These are phyloP conservation scores for Tetrapyrgos nigripes DNA, from an alignment of 1,284 basidiomycete species.

Conservation along the genomic window DNA sequence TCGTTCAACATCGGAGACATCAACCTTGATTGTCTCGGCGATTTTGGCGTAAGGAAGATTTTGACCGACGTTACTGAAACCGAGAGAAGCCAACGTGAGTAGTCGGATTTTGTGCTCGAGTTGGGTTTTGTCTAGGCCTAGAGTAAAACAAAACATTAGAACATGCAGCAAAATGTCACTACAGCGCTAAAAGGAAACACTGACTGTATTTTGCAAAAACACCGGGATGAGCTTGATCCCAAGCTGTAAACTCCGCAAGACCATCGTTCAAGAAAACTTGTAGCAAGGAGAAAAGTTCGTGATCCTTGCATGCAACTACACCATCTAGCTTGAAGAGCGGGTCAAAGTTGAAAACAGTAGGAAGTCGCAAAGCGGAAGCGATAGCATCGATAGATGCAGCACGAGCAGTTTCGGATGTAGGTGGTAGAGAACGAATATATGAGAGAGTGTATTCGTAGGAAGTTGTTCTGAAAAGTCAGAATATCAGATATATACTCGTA, in stretches of 20 bases:
- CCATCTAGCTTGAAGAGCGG: conserved; percentile 80
- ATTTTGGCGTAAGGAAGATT: conserved; percentile 81
- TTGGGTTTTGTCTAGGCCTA: conserved; percentile 59
- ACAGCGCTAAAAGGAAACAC: conserved; percentile 33
- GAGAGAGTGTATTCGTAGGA: conserved; percentile 71
- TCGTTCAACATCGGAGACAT: conserved; percentile 78
- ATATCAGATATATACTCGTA: background rate
- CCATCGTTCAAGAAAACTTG: conserved; percentile 76
- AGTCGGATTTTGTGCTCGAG: conserved; percentile 86
- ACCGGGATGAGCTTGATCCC: conserved; percentile 61
- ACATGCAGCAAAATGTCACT: background rate
- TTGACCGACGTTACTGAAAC: conserved; percentile 77
- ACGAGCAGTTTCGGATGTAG: conserved; percentile 55
- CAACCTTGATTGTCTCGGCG: conserved; percentile 72
- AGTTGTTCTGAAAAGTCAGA: conserved; percentile 45
- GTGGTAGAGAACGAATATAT: conserved; percentile 65
- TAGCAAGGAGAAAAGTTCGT: conserved; percentile 72
- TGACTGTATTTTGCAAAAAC: conserved; percentile 66
- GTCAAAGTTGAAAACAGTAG: conserved; percentile 82
- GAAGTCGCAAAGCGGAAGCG: conserved; percentile 71
- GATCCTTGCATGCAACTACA: conserved; percentile 70
- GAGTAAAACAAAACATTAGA: conserved; percentile 2
- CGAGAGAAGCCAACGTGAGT: conserved; percentile 81
- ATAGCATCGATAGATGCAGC: conserved; percentile 68
- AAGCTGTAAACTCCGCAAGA: conserved; percentile 68